Evolutionary conservation across 1,284 basidiomycete species (phyloP), one percentile per base, ranked within the genome.

Genomic region (Heliocybe sulcata): DNA sequence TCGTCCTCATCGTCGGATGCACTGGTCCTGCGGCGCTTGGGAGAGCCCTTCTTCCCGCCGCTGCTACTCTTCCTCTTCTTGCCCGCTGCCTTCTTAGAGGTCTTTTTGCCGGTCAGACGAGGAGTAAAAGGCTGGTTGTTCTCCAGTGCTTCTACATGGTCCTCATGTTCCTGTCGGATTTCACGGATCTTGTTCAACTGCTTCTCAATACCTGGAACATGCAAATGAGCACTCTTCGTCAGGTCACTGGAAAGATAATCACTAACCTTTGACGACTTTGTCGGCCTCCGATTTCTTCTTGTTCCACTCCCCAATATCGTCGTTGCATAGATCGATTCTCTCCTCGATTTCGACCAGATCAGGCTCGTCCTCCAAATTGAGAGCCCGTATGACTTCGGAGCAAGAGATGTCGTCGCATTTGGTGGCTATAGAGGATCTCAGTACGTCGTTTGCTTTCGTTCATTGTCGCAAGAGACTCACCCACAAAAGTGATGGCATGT

Each of bases 381-480:
- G 69, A 1, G 76, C 74, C 20, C 66, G 65, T 49, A 83, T 78
- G 49, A 83, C 76, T 59, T 83, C 81, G 0, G 75, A 76, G 55
- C 80, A 82, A 8, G 79, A 80, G n/a, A 85, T 76, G 58, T 85
- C 82, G 55, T 84, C 82, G 55, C 79, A 81, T 65, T 85, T 84
- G 57, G 77, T 80, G 2, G 82, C 82, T 79, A 60, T 38, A 19
- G 58, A 51, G 19, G 35, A 55, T 27, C 45, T 53, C 12, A 45
- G 51, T 16, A 54, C 54, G 35, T 59, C 54, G 31, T 57, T 57
- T 45, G 25, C 48, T 35, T 33, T 53, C 9, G 38, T 33, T 31
- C 53, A 31, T 27, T 47, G 35, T 25, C 35, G 56, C 67, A 27
- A 53, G 79, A 78, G 78, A 42, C 38, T 42, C 8, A 42, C 38